Percentiles rank a stretch among this genome's conserved stretches.
phyloP scores from a whole-genome alignment of 345 rosid genomes.

The Sisymbrium altissimum region DNA sequence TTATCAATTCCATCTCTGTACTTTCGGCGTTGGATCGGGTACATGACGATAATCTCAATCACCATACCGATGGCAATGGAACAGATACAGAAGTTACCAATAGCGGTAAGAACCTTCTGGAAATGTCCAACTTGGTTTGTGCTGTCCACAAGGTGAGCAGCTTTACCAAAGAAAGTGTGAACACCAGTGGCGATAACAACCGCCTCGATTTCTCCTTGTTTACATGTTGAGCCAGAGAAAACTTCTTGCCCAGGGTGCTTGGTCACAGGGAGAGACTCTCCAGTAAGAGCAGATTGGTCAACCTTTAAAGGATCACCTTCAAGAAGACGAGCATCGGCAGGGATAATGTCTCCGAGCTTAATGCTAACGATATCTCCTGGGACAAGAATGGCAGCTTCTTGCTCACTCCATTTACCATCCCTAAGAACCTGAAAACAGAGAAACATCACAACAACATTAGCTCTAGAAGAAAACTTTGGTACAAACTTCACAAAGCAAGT shows the following conservation, averaged over 20 bases:
- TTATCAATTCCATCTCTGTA: slow-evolving; percentile 89
- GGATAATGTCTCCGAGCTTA: slow-evolving; percentile 85
- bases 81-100: slow-evolving; percentile 88
- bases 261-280: slow-evolving; percentile 91
- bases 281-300: slow-evolving; percentile 87
- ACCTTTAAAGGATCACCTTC: slow-evolving; percentile 88
- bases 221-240: slow-evolving; percentile 88
- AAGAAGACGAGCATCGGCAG: slow-evolving; percentile 92
- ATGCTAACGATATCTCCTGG: slow-evolving; percentile 89
- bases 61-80: slow-evolving; percentile 82
- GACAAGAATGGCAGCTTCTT: slow-evolving; percentile 77
- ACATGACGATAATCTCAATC: slow-evolving; percentile 81
- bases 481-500: not conserved
- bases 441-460: slow-evolving; percentile 15
- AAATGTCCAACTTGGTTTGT: slow-evolving; percentile 95
- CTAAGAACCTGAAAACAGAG: slow-evolving; percentile 55
- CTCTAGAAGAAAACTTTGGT: not conserved
- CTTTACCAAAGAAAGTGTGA: slow-evolving; percentile 89
- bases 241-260: slow-evolving; percentile 80
- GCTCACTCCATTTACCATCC: slow-evolving; percentile 74
- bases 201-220: slow-evolving; percentile 92
- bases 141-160: slow-evolving; percentile 85
- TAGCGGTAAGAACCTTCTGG: slow-evolving; percentile 84
- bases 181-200: slow-evolving; percentile 91
- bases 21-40: slow-evolving; percentile 69